These are phyloP conservation scores for Leccinum idahoense DNA, from an alignment of 1,284 basidiomycete species.

Conservation along the genomic window DNA sequence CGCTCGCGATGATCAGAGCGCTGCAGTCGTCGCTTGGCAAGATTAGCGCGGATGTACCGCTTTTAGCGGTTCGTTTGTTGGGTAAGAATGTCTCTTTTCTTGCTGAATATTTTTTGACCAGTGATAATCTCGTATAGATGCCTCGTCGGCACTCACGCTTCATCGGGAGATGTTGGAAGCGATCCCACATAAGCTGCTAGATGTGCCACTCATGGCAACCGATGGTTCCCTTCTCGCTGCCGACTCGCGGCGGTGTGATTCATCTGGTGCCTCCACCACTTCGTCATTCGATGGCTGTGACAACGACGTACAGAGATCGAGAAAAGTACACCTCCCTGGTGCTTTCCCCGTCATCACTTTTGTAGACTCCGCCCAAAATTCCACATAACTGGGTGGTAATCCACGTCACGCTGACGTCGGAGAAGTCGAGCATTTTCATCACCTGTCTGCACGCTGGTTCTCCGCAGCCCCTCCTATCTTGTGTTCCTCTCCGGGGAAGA, in stretches of 20 bases:
- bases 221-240: slow-evolving; percentile 34
- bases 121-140: slow-evolving; percentile 39
- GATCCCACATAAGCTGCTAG: slow-evolving; percentile 56
- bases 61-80: slow-evolving; percentile 59
- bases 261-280: slow-evolving; percentile 7
- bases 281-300: slow-evolving; percentile 29
- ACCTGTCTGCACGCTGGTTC: slow-evolving; percentile 36
- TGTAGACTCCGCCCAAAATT: slow-evolving; percentile 36
- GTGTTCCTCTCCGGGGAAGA: slow-evolving; percentile 81
- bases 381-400: slow-evolving; percentile 84
- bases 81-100: slow-evolving; percentile 41
- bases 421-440: too few species aligned
- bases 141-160: slow-evolving; percentile 49
- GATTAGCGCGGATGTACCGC: slow-evolving; percentile 43
- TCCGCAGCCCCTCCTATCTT: slow-evolving; percentile 73
- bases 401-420: slow-evolving; percentile 43
- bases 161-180: slow-evolving; percentile 75
- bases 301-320: slow-evolving; percentile 35
- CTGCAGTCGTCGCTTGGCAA: slow-evolving; percentile 78
- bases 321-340: slow-evolving; percentile 29
- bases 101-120: neutral
- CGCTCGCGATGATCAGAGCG: slow-evolving; percentile 65
- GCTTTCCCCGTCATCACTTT: slow-evolving; percentile 19
- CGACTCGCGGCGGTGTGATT: slow-evolving; percentile 2
- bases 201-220: too few species aligned